phyloP scores from a whole-genome alignment of 345 rosid species.

The Passiflora organensis region DNA sequence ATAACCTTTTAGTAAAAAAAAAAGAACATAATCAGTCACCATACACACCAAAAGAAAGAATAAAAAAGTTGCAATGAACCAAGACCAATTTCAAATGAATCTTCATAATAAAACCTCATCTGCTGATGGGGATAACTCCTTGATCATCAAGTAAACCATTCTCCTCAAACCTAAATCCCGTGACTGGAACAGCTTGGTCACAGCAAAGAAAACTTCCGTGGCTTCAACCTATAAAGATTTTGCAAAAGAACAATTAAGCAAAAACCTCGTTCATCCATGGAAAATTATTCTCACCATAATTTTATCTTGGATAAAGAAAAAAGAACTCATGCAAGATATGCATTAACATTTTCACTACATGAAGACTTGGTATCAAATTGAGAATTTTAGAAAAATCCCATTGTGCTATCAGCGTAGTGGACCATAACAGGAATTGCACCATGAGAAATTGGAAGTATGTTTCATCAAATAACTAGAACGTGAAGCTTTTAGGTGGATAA shows the following conservation, averaged over 20 bases:
- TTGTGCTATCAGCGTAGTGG: no score
- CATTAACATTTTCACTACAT: no score
- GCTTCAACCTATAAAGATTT: conserved; percentile 61
- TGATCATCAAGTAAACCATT: conserved; percentile 95
- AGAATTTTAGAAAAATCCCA: no score
- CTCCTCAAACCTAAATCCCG: conserved; percentile 90
- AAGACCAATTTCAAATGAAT: background rate
- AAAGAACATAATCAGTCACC: conserved; percentile 16
- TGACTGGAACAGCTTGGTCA: conserved; percentile 94
- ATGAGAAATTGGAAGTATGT: no score
- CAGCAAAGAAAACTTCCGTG: conserved; percentile 92
- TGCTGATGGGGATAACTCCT: conserved; percentile 93
- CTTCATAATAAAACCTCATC: conserved; percentile 73
- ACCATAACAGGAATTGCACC: no score
- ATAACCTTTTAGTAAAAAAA: conserved; percentile 50
- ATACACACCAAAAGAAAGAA: background rate
- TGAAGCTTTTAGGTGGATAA: no score
- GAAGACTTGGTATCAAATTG: no score
- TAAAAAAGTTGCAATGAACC: conserved; percentile 1
- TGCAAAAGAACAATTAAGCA: conserved; percentile 9
- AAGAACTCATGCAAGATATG: no score
- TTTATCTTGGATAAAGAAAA: no score
- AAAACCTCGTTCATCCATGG: no score
- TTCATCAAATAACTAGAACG: no score
- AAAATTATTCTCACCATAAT: no score